Percentiles rank a stretch among this genome's conserved stretches.
These are phyloP conservation scores for Pyricularia grisea DNA, from an alignment of 2,329 filamentous ascomycete species.

Conservation along the genomic window DNA sequence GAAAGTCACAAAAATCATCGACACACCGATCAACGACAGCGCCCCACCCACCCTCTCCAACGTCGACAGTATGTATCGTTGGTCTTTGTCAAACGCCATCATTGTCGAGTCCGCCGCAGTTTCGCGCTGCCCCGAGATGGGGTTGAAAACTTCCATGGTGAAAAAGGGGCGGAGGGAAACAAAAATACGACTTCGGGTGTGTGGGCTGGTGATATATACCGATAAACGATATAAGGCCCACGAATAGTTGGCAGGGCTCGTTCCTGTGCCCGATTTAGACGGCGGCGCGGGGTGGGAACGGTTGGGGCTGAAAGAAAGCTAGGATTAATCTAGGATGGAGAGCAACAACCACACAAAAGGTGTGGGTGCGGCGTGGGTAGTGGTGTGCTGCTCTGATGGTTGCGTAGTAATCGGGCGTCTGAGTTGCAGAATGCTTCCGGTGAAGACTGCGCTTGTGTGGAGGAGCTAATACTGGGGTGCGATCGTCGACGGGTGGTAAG, in stretches of 20 bases:
- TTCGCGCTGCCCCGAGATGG: neutral
- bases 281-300: neutral
- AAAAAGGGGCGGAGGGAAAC: neutral
- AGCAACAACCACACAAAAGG: neutral
- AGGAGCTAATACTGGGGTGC: neutral
- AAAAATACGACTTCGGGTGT: neutral
- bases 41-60: slow-evolving; percentile 45
- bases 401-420: neutral
- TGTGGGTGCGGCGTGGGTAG: neutral
- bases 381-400: neutral
- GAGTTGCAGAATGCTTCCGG: neutral
- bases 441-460: neutral
- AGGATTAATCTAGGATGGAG: neutral
- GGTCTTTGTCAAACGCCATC: slow-evolving; percentile 17
- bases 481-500: neutral
- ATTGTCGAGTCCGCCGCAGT: slow-evolving; percentile 1
- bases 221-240: neutral
- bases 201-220: neutral
- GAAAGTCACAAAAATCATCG: slow-evolving; percentile 43
- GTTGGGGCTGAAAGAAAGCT: neutral
- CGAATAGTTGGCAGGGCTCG: neutral
- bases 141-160: neutral
- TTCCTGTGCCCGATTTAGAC: neutral
- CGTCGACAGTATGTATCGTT: slow-evolving; percentile 32
- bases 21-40: slow-evolving; percentile 40